Percentiles rank a stretch among this genome's conserved stretches.
Conservation (phyloP, 225 moss, liverwort and hornwort genomes). For the Sphagnum tenellum region DNA sequence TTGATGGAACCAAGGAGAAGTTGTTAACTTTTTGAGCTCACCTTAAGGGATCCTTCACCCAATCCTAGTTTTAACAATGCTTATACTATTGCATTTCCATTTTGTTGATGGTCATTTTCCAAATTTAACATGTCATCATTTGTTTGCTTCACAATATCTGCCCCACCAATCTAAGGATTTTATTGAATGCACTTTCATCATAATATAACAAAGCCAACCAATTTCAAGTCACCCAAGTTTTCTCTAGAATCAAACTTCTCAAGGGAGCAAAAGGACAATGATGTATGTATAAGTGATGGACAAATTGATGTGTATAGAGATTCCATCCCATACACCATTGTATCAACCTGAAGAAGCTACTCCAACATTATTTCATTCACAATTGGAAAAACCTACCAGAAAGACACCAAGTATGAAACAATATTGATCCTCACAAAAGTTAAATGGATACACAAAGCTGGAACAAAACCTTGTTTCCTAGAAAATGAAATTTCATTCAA, state of each 20-base stretch:
- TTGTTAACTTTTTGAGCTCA: slow-evolving; percentile 6
- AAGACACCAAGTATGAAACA: neutral
- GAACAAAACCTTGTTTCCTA: too few species aligned
- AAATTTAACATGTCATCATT: too few species aligned
- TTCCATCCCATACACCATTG: slow-evolving; percentile 91
- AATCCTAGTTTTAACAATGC: slow-evolving; percentile 22
- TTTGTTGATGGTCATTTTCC: too few species aligned
- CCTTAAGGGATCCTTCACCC: slow-evolving; percentile 83
- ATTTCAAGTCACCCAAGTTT: neutral
- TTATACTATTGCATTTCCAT: slow-evolving; percentile 24
- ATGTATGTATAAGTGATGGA: slow-evolving; percentile 73
- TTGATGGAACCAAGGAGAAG: too few species aligned
- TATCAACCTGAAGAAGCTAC: slow-evolving; percentile 78
- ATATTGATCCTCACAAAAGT: too few species aligned
- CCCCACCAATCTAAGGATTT: too few species aligned
- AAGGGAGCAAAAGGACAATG: neutral
- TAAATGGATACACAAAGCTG: neutral
- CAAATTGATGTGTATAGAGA: slow-evolving; percentile 97
- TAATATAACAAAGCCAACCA: too few species aligned
- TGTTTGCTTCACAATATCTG: too few species aligned
- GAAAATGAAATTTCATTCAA: neutral
- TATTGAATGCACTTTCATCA: too few species aligned
- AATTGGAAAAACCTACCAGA: slow-evolving; percentile 74
- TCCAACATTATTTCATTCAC: slow-evolving; percentile 88
- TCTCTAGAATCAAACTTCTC: neutral